Evolutionary conservation across 768 basidiomycete species (phyloP).

Genomic region (Suillus subaureus): DNA sequence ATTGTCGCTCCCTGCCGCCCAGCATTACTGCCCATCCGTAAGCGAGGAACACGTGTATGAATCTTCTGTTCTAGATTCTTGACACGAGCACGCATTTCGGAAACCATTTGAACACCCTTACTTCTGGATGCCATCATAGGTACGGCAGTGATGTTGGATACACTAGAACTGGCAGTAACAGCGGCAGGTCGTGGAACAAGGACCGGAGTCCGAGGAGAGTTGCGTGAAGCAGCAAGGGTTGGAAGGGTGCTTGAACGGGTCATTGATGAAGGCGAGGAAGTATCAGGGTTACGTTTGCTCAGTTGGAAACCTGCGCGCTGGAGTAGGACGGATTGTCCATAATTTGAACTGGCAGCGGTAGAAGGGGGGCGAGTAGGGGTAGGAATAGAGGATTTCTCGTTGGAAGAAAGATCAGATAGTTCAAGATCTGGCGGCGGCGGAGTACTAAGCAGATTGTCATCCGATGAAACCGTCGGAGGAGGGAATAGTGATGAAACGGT

Average conservation of each 20-base stretch:
- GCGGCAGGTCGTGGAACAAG: constrained; percentile 39
- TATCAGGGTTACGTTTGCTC: constrained; percentile 40
- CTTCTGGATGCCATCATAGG: constrained; percentile 60
- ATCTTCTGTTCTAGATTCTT: constrained; percentile 84
- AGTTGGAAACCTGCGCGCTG: constrained; percentile 54
- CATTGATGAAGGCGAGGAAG: constrained; percentile 49
- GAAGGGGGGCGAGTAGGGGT: constrained; percentile 37
- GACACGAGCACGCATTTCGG: constrained; percentile 87
- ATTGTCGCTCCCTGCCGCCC: constrained; percentile 49
- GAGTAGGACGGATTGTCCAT: constrained; percentile 50
- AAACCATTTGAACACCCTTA: constrained; percentile 90
- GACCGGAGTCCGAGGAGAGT: constrained; percentile 47
- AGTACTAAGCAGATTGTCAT: constrained; percentile 61
- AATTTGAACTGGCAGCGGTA: constrained; percentile 32
- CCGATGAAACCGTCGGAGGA: constrained; percentile 34
- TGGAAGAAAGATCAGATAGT: constrained; percentile 55
- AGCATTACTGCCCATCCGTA: constrained; percentile 80
- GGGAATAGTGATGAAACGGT: constrained; percentile 36
- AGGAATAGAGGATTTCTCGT: constrained; percentile 41
- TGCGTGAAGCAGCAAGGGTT: constrained; percentile 50
- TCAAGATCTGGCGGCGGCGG: constrained; percentile 62
- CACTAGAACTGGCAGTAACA: constrained; percentile 43
- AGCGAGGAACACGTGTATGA: constrained; percentile 81
- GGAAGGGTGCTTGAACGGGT: constrained; percentile 62
- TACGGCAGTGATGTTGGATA: constrained; percentile 30